Percentiles rank a stretch among this genome's conserved stretches.
These are phyloP conservation scores for Lachnellula occidentalis DNA, from an alignment of 2,329 filamentous ascomycete species.

Conservation along the genomic window DNA sequence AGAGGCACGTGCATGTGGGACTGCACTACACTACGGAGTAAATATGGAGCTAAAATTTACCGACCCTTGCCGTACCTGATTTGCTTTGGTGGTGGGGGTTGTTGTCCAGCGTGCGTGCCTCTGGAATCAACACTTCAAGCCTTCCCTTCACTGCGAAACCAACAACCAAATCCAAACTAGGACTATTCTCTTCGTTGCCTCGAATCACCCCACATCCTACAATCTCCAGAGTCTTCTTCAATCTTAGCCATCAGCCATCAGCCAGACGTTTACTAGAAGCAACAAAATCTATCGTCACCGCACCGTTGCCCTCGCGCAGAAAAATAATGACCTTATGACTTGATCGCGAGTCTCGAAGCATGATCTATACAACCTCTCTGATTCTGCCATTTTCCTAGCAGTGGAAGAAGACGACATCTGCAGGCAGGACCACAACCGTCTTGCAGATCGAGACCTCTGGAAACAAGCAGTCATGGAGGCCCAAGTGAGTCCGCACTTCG, in stretches of 20 bases:
- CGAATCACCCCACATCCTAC: not conserved
- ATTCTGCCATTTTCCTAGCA: conserved; percentile 22
- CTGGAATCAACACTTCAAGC: too few species aligned
- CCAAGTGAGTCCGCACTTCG: conserved; percentile 23
- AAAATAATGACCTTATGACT: conserved; percentile 23
- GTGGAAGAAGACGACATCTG: conserved; percentile 6
- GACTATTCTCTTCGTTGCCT: too few species aligned
- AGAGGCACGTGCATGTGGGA: too few species aligned
- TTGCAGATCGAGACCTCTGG: conserved; percentile 6
- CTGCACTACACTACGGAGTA: too few species aligned
- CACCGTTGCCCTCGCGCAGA: not conserved
- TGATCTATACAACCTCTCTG: conserved; percentile 22
- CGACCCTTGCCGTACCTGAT: too few species aligned
- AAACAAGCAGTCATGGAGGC: conserved; percentile 26
- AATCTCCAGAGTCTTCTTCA: not conserved
- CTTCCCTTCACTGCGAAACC: too few species aligned
- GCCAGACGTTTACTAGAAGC: not conserved
- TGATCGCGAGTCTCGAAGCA: conserved; percentile 25
- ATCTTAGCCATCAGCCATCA: not conserved
- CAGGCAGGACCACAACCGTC: not conserved
- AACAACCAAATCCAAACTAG: too few species aligned
- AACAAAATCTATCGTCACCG: not conserved
- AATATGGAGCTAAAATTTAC: too few species aligned
- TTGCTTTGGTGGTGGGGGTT: too few species aligned
- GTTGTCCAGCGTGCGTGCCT: too few species aligned